Base-by-base conservation (phyloP, 164 flowering plant species). In the Vitis cinerea region DNA sequence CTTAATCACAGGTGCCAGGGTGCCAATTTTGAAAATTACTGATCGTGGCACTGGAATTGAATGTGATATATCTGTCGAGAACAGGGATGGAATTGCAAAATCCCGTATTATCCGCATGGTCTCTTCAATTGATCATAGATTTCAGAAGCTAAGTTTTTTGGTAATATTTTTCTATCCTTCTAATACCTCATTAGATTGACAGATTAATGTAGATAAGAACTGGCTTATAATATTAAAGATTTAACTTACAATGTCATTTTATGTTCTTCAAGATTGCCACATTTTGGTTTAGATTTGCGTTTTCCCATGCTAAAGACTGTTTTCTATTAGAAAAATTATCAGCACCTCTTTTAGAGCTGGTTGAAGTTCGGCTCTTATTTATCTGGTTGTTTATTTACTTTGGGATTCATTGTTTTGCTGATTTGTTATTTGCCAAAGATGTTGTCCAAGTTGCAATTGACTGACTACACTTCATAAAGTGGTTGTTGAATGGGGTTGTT, bases 11-110 rank as follows among this genome's bases (percentile, higher is more conserved):
- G 63, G 74, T 52, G 92, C 95, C n/a, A 82, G 82, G 80, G 92
- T 88, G 72, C 95, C 92, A 44, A 81, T 90, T 68, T 67, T 90
- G 50, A 88, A 88, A 76, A 76, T 81, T 65, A 71, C 76, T 71
- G 91, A 90, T 75, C 49, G 72, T 64, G 89, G 88, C 74, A 88
- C 87, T 64, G 80, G 83, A 69, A 79, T 88, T 65, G 91, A 88
- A 78, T 90, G 92, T 78, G 95, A 90, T 77, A 71, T 90, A 55
- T 90, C 92, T 10, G 83, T 90, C 68, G 91, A 83, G 63, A 90
- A 90, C 73, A 74, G 78, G 74, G 91, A 87, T 80, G 95, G 92
- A 55, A 73, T 90, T 68, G 72, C 54, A 16, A 90, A 85, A 72
- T 88, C 95, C 9, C 78, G 73, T 65, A 78, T 90, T 65, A 61